A percentile compares a stretch with the other conserved stretches of the same genome.
phyloP scores from a whole-genome alignment of 2,329 filamentous ascomycete genomes.

The Dothistroma pini region DNA sequence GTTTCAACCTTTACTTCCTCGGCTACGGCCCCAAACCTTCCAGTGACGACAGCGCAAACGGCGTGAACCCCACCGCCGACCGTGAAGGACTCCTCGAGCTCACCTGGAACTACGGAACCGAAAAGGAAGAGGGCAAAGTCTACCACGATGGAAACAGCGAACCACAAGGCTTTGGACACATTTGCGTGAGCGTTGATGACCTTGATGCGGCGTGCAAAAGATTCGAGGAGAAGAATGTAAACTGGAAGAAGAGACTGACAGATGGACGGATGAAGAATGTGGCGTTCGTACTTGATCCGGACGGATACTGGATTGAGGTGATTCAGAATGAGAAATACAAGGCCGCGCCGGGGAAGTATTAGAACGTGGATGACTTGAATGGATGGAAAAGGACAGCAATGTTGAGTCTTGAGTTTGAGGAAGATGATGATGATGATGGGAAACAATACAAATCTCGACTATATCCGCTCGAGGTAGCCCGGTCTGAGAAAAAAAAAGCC shows the following conservation, averaged over 20 bases:
- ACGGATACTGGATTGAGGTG: constrained; percentile 23
- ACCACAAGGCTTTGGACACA: constrained; percentile 92
- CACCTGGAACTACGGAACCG: constrained; percentile 79
- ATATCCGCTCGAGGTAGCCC: too few relatives aligned
- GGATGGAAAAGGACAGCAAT: neutral
- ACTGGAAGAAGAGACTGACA: constrained; percentile 93
- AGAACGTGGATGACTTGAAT: neutral
- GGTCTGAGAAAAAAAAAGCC: too few relatives aligned
- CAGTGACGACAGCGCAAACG: constrained; percentile 52
- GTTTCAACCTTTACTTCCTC: constrained; percentile 91
- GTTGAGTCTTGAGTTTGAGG: too few relatives aligned
- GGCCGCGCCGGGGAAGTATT: constrained; percentile 18
- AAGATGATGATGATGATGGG: too few relatives aligned
- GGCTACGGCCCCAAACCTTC: constrained; percentile 58
- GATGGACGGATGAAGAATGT: constrained; percentile 90
- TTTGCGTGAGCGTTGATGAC: constrained; percentile 83
- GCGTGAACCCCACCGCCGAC: constrained; percentile 57
- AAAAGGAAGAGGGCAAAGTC: constrained; percentile 76
- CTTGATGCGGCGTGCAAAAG: constrained; percentile 81
- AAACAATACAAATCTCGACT: too few relatives aligned
- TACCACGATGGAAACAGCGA: constrained; percentile 93
- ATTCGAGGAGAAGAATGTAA: constrained; percentile 75
- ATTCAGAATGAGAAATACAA: constrained; percentile 21
- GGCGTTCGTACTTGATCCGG: constrained; percentile 70
- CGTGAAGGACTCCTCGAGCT: constrained; percentile 85